Evolutionary conservation across 1,139 yeast species (phyloP).

Genomic region (Citeromyces siamensis): DNA sequence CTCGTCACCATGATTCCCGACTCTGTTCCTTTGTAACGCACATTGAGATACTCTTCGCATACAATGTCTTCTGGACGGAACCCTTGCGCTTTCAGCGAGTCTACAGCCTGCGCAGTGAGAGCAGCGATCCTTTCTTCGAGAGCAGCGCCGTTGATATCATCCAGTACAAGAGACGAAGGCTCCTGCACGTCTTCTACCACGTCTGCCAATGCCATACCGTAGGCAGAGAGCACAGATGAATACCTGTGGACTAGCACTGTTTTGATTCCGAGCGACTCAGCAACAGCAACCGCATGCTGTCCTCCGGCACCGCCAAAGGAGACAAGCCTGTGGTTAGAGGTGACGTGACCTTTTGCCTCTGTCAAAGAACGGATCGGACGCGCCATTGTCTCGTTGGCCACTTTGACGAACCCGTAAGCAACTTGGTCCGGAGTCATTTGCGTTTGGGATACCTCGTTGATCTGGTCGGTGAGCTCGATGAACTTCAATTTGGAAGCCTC

Average conservation of each 20-base stretch:
- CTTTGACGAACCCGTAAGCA: slow-evolving; percentile 38
- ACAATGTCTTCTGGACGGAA: slow-evolving; percentile 19
- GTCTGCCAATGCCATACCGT: slow-evolving; percentile 44
- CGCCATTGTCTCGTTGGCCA: slow-evolving; percentile 44
- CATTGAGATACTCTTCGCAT: slow-evolving; percentile 56
- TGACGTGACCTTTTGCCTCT: slow-evolving; percentile 37
- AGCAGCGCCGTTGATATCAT: slow-evolving; percentile 17
- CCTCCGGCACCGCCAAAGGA: slow-evolving; percentile 54
- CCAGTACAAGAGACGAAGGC: slow-evolving; percentile 31
- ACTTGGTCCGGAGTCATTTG: slow-evolving; percentile 30
- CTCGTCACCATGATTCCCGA: slow-evolving; percentile 61
- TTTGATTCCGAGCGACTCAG: slow-evolving; percentile 30
- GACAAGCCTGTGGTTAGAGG: slow-evolving; percentile 32
- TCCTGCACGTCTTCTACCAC: slow-evolving; percentile 56
- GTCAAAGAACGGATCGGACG: slow-evolving; percentile 43
- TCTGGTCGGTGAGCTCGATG: slow-evolving; percentile 24
- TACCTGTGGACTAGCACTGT: slow-evolving; percentile 36
- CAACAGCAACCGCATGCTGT: slow-evolving; percentile 42
- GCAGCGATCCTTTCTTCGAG: slow-evolving; percentile 22
- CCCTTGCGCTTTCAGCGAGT: slow-evolving; percentile 32
- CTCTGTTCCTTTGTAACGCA: slow-evolving; percentile 83
- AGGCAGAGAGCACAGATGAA: slow-evolving; percentile 42
- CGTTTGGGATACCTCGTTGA: slow-evolving; percentile 23
- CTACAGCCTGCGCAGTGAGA: slow-evolving; percentile 21
- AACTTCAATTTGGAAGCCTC: slow-evolving; percentile 26